Conservation (phyloP, 179 eudicot genomes). For the Amaranthus tricolor region DNA sequence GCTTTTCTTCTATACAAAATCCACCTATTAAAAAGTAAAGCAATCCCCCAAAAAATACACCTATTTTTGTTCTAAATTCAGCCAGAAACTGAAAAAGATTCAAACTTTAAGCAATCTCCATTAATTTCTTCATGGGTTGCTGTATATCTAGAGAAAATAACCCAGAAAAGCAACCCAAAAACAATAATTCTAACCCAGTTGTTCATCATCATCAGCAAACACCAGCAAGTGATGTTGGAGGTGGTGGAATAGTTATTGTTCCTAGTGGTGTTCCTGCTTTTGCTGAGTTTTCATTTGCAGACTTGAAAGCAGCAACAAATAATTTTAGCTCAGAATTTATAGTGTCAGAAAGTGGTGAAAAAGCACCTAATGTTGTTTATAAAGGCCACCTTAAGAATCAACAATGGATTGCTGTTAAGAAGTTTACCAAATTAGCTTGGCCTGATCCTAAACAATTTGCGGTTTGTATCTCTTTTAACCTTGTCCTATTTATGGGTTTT, state of each 20-base stretch:
- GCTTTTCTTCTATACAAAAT: constrained; percentile 30
- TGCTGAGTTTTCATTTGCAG: constrained; percentile 65
- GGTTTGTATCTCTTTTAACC: constrained; percentile 38
- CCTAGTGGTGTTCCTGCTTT: constrained; percentile 46
- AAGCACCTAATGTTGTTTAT: constrained; percentile 83
- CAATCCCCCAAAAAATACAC: background rate
- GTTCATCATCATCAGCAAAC: constrained; percentile 21
- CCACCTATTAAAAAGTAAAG: background rate
- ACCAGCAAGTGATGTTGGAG: constrained; percentile 18
- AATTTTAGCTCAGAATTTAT: constrained; percentile 67
- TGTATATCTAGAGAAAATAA: constrained; percentile 51
- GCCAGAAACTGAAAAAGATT: background rate
- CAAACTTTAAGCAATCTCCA: constrained; percentile 3
- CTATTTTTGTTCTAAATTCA: background rate
- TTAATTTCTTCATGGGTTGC: constrained; percentile 52
- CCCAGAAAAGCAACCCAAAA: constrained; percentile 35
- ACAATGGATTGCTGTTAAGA: constrained; percentile 84
- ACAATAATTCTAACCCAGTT: constrained; percentile 18
- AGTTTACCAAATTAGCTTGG: constrained; percentile 84
- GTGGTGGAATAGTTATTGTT: constrained; percentile 9
- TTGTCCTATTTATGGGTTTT: constrained; percentile 6
- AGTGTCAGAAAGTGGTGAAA: constrained; percentile 86
- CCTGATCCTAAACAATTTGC: constrained; percentile 90
- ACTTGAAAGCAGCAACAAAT: constrained; percentile 70
- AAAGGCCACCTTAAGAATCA: constrained; percentile 63